Percentiles rank a stretch among this genome's conserved stretches.
Evolutionary conservation across 2,329 filamentous ascomycete species (phyloP).

Genomic region (Colletotrichum noveboracense): DNA sequence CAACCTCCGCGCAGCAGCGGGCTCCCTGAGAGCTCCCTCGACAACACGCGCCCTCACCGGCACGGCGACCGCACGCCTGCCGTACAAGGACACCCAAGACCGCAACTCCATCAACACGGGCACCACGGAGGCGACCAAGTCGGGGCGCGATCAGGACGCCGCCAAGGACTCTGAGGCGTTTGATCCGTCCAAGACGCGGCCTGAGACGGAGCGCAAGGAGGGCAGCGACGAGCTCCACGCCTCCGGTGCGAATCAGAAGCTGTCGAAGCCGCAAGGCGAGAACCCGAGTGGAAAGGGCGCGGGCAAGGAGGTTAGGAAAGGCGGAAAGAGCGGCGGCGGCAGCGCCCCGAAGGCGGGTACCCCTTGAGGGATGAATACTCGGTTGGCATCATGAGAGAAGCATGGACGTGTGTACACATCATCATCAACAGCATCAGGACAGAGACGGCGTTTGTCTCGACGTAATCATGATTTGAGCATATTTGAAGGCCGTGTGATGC

Average conservation of each 20-base stretch:
- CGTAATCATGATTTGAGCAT: neutral
- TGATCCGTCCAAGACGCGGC: slow-evolving; percentile 69
- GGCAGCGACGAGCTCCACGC: slow-evolving; percentile 42
- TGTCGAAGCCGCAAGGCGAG: slow-evolving; percentile 44
- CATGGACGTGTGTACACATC: neutral
- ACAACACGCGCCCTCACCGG: slow-evolving; percentile 37
- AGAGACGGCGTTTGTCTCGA: neutral
- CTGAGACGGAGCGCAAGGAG: slow-evolving; percentile 60
- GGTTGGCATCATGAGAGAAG: neutral
- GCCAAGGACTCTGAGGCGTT: slow-evolving; percentile 67
- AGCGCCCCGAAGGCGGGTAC: slow-evolving; percentile 36
- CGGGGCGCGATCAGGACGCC: slow-evolving; percentile 66
- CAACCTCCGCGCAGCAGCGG: neutral
- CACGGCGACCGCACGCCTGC: slow-evolving; percentile 26
- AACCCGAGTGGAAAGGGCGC: slow-evolving; percentile 36
- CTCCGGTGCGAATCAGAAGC: slow-evolving; percentile 49
- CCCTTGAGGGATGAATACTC: neutral
- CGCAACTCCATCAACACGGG: slow-evolving; percentile 69
- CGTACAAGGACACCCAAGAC: slow-evolving; percentile 61
- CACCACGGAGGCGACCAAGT: slow-evolving; percentile 70
- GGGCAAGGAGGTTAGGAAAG: slow-evolving; percentile 38
- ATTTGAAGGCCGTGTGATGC: neutral
- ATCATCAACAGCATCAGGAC: neutral
- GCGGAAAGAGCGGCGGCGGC: slow-evolving; percentile 35
- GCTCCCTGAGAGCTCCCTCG: neutral